Percentiles rank a stretch among this genome's conserved stretches.
These are phyloP conservation scores for Senecio squalidus DNA, from an alignment of 140 eudicot species.

Conservation along the genomic window DNA sequence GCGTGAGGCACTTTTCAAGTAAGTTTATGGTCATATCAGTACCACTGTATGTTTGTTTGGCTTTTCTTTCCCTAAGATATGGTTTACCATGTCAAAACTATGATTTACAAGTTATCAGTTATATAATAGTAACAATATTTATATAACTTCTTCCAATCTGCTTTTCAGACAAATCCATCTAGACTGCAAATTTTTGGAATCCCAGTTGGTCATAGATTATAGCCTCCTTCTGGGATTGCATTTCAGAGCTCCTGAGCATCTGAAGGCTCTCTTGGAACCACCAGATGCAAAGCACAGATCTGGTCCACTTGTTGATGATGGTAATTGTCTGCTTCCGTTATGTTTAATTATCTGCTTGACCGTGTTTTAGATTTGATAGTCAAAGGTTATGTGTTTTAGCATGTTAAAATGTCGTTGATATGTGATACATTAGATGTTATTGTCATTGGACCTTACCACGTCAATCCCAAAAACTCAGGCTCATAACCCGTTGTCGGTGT, in stretches of 20 bases:
- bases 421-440: too few relatives aligned
- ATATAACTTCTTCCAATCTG: neutral
- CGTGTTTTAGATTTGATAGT: neutral
- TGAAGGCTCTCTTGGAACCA: slow-evolving; percentile 56
- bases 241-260: slow-evolving; percentile 93
- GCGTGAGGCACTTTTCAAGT: slow-evolving; percentile 79
- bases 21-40: too few relatives aligned
- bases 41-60: too few relatives aligned
- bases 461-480: too few relatives aligned
- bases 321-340: slow-evolving; percentile 28
- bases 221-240: slow-evolving; percentile 92
- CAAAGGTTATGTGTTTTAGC: neutral
- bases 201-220: slow-evolving; percentile 52
- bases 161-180: slow-evolving; percentile 56
- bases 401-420: too few relatives aligned
- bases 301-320: slow-evolving; percentile 31
- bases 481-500: too few relatives aligned
- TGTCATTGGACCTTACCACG: too few relatives aligned
- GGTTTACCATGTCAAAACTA: too few relatives aligned
- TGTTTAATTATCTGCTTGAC: neutral
- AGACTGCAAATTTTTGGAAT: slow-evolving; percentile 52
- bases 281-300: slow-evolving; percentile 34
- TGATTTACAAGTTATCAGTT: too few relatives aligned
- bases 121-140: neutral
- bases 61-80: too few relatives aligned